Conservation (phyloP, 2,329 filamentous ascomycete genomes). For the Pseudogymnoascus sp. region DNA sequence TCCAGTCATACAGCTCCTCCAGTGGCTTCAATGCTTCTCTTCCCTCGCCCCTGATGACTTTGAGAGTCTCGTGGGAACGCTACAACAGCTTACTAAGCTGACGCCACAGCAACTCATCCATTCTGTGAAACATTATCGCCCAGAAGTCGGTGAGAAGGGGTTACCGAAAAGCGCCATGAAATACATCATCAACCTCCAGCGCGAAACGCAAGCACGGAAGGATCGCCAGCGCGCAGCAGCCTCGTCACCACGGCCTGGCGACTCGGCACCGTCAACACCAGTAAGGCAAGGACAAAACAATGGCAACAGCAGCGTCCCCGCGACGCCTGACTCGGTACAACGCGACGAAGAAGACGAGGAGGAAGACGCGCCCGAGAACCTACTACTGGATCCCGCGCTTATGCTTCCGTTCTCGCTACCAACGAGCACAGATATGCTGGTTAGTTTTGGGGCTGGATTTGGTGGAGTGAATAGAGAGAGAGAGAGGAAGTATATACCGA, state of each 20-base stretch:
- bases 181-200: slow-evolving; percentile 73
- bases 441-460: slow-evolving; percentile 90
- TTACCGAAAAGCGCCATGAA: slow-evolving; percentile 82
- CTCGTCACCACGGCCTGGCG: slow-evolving; percentile 33
- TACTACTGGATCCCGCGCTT: slow-evolving; percentile 80
- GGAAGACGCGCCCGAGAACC: slow-evolving; percentile 62
- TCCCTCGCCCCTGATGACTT: slow-evolving; percentile 78
- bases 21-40: slow-evolving; percentile 98
- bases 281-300: slow-evolving; percentile 27
- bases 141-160: slow-evolving; percentile 90
- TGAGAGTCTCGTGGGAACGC: slow-evolving; percentile 77
- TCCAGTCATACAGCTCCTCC: slow-evolving; percentile 84
- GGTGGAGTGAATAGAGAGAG: slow-evolving; percentile 86
- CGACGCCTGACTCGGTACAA: slow-evolving; percentile 28
- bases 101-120: slow-evolving; percentile 86
- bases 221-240: slow-evolving; percentile 44
- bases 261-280: slow-evolving; percentile 39
- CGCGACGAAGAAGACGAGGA: slow-evolving; percentile 40
- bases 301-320: slow-evolving; percentile 36
- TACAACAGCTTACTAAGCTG: slow-evolving; percentile 80
- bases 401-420: slow-evolving; percentile 95
- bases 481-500: slow-evolving; percentile 92
- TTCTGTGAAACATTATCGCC: slow-evolving; percentile 83
- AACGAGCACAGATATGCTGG: slow-evolving; percentile 93
- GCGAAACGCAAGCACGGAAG: slow-evolving; percentile 57